Evolutionary conservation across 2,329 filamentous ascomycete genomes (phyloP).

Genomic region (Hypoxylon sp.): DNA sequence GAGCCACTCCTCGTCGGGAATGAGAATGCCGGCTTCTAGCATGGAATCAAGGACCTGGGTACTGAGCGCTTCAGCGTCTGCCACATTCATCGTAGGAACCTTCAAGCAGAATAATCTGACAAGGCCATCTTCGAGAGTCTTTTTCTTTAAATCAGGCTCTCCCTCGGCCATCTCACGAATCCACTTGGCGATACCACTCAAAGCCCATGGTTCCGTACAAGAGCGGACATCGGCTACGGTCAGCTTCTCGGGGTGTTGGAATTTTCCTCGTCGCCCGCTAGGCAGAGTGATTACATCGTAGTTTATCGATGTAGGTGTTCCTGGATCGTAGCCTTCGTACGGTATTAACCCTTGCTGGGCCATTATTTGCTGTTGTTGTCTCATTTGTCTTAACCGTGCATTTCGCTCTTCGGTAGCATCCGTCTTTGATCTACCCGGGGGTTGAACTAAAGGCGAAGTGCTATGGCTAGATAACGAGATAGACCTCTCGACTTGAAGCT

Average conservation of each 20-base stretch:
- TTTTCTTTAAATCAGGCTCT: constrained; percentile 85
- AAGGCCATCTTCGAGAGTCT: constrained; percentile 85
- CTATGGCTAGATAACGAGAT: constrained; percentile 85
- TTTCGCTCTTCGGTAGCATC: constrained; percentile 81
- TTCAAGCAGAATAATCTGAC: constrained; percentile 91
- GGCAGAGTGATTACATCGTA: constrained; percentile 88
- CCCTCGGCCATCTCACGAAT: constrained; percentile 89
- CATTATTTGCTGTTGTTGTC: constrained; percentile 62
- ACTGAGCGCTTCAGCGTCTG: constrained; percentile 90
- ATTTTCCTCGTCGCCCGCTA: constrained; percentile 79
- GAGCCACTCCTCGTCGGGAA: constrained; percentile 96
- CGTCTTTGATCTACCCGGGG: constrained; percentile 91
- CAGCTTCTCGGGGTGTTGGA: constrained; percentile 85
- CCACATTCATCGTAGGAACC: constrained; percentile 97
- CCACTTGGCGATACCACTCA: constrained; percentile 89
- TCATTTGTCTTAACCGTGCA: constrained; percentile 56
- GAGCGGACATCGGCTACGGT: constrained; percentile 81
- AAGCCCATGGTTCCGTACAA: constrained; percentile 90
- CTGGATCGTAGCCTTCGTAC: constrained; percentile 66
- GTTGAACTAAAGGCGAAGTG: constrained; percentile 78
- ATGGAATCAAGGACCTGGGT: constrained; percentile 80
- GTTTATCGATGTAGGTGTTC: constrained; percentile 63
- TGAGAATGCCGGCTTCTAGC: constrained; percentile 78
- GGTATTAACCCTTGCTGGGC: constrained; percentile 59
- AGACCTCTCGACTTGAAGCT: constrained; percentile 69